These are phyloP conservation scores for Vigna reflexopilosa DNA, from an alignment of 306 rosid genomes.

Conservation along the genomic window DNA sequence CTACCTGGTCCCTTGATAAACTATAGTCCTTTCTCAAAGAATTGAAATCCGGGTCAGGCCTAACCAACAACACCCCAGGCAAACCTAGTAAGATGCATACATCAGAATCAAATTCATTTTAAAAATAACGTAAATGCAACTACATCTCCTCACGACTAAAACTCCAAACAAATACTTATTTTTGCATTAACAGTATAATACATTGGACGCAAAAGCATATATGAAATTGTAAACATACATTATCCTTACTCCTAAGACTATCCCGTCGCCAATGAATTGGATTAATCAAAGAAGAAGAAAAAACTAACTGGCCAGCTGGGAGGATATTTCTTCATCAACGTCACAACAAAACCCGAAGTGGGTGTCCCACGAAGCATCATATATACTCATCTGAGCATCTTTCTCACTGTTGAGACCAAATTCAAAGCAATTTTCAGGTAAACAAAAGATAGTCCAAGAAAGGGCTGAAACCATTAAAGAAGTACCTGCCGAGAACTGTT, in stretches of 20 bases:
- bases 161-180: not conserved
- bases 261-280: conserved; percentile 30
- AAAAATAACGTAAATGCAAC: not conserved
- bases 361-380: conserved; percentile 77
- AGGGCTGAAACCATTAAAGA: not conserved
- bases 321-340: conserved; percentile 67
- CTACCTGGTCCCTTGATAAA: conserved; percentile 46
- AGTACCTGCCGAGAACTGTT: conserved; percentile 70
- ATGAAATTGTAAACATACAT: not conserved
- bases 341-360: conserved; percentile 80
- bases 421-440: conserved; percentile 33
- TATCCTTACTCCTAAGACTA: conserved; percentile 7
- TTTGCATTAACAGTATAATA: not conserved
- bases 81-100: conserved; percentile 56
- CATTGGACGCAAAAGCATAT: conserved; percentile 1
- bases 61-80: conserved; percentile 65
- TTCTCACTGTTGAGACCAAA: conserved; percentile 61
- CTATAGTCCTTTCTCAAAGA: conserved; percentile 61
- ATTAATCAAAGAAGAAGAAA: conserved; percentile 16
- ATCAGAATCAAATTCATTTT: conserved; percentile 18
- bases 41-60: conserved; percentile 64
- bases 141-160: conserved; percentile 30
- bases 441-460: not conserved
- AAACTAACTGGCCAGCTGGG: conserved; percentile 66
- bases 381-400: conserved; percentile 84